Evolutionary conservation across 2,329 filamentous ascomycete genomes (phyloP).

Genomic region (Fusarium sterilihyphosum): DNA sequence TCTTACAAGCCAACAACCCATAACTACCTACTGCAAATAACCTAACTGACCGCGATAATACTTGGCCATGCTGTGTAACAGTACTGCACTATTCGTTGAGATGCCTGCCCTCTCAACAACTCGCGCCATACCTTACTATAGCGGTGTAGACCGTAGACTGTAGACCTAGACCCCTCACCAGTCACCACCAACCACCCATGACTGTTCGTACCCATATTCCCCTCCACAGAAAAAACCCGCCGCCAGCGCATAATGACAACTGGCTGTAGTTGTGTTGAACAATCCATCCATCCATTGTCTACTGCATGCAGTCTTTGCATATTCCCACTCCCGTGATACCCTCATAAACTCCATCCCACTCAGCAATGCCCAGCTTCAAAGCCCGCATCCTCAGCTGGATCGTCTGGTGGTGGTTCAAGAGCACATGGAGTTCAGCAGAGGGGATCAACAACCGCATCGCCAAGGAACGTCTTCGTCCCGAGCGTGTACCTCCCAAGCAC

Average conservation of each 20-base stretch:
- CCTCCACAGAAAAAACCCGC: constrained; percentile 21
- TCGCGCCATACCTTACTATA: background rate
- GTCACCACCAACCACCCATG: constrained; percentile 4
- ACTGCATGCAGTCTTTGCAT: constrained; percentile 5
- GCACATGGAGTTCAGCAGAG: constrained; percentile 39
- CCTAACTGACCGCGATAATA: background rate
- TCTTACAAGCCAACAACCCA: background rate
- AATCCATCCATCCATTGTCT: background rate
- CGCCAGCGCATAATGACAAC: constrained; percentile 8
- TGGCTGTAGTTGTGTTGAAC: background rate
- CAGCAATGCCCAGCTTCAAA: constrained; percentile 42
- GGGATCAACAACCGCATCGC: constrained; percentile 41
- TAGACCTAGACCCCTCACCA: constrained; percentile 8
- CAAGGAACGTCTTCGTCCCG: constrained; percentile 32
- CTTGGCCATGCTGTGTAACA: background rate
- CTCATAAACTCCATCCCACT: background rate
- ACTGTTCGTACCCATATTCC: constrained; percentile 14
- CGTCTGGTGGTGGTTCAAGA: constrained; percentile 42
- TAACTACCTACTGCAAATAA: background rate
- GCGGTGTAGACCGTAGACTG: constrained; percentile 20
- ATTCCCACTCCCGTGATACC: background rate
- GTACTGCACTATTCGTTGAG: background rate
- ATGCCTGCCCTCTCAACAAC: background rate
- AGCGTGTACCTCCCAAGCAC: constrained; percentile 35
- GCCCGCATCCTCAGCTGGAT: constrained; percentile 43